Percentiles rank a stretch among this genome's conserved stretches.
phyloP scores from a whole-genome alignment of 2,329 filamentous ascomycete genomes.

The Sarocladiaceae sp. region DNA sequence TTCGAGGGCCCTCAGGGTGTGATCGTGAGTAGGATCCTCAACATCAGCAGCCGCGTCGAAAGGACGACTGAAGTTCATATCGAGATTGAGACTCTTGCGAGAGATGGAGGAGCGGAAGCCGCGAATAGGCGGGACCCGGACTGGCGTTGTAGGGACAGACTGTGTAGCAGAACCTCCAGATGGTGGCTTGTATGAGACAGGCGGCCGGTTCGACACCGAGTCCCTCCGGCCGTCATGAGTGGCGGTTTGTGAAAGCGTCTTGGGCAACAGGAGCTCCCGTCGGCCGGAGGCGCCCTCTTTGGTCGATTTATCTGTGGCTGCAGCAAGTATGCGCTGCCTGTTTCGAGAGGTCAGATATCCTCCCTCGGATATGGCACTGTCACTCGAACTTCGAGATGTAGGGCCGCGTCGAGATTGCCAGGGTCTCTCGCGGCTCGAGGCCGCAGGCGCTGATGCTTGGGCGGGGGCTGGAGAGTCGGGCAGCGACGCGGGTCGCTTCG shows the following conservation, averaged over 20 bases:
- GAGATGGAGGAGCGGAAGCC: conserved; percentile 51
- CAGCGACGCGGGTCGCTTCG: conserved; percentile 9
- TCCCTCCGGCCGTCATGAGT: conserved; percentile 42
- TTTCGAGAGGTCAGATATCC: conserved; percentile 15
- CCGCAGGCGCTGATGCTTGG: conserved; percentile 15
- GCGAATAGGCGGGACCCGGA: conserved; percentile 48
- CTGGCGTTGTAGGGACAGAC: conserved; percentile 26
- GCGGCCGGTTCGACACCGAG: conserved; percentile 34
- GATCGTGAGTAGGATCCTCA: conserved; percentile 40
- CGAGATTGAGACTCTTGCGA: conserved; percentile 46
- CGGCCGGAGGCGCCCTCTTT: conserved; percentile 26
- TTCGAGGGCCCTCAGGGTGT: conserved; percentile 45
- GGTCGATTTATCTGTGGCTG: conserved; percentile 20
- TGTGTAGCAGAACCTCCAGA: conserved; percentile 17
- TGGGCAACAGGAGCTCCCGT: conserved; percentile 41
- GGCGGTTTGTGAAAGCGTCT: conserved; percentile 30
- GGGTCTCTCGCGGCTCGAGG: conserved; percentile 24
- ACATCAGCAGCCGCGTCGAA: conserved; percentile 38
- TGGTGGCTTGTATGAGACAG: conserved; percentile 44
- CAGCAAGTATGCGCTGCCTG: conserved; percentile 25
- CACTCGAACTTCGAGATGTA: conserved; percentile 30
- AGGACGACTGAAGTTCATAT: conserved; percentile 43
- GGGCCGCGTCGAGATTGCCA: conserved; percentile 28
- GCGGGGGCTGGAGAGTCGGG: conserved; percentile 6
- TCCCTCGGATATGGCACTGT: conserved; percentile 23